A percentile compares a stretch with the other conserved stretches of the same genome.
phyloP scores from a whole-genome alignment of 192 early-diverging fungal species.

The Entomortierella beljakovae region DNA sequence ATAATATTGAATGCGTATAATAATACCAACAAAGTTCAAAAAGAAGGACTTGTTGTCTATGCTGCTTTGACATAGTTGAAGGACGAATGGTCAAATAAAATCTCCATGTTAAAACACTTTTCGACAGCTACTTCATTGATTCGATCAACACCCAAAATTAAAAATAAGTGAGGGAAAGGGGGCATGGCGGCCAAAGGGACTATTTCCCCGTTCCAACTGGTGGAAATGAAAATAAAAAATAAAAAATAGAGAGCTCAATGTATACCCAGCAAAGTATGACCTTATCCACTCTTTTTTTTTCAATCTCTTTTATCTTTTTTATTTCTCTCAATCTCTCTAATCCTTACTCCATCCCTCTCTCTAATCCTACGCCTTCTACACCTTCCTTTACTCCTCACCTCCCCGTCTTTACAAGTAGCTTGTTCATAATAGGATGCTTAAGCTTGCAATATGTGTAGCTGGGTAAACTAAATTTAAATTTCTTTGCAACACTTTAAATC shows the following conservation, averaged over 20 bases:
- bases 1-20: no score
- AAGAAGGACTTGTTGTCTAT: no score
- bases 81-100: no score
- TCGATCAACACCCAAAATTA: no score
- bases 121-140: no score
- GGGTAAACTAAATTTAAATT: conserved; percentile 16
- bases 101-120: no score
- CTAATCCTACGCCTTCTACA: background rate
- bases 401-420: background rate
- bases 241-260: no score
- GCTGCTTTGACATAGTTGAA: no score
- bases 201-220: background rate
- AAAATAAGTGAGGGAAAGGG: no score
- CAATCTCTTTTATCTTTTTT: background rate
- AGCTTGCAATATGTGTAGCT: conserved; percentile 43
- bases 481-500: conserved; percentile 1
- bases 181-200: background rate
- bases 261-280: background rate
- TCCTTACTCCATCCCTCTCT: background rate
- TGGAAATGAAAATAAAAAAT: no score
- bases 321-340: conserved; percentile 1
- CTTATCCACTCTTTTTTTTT: background rate
- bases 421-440: conserved; percentile 25
- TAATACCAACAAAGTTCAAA: no score
- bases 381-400: background rate